Evolutionary conservation across 306 rosid species (phyloP).

Genomic region (Cicer yamashitae): DNA sequence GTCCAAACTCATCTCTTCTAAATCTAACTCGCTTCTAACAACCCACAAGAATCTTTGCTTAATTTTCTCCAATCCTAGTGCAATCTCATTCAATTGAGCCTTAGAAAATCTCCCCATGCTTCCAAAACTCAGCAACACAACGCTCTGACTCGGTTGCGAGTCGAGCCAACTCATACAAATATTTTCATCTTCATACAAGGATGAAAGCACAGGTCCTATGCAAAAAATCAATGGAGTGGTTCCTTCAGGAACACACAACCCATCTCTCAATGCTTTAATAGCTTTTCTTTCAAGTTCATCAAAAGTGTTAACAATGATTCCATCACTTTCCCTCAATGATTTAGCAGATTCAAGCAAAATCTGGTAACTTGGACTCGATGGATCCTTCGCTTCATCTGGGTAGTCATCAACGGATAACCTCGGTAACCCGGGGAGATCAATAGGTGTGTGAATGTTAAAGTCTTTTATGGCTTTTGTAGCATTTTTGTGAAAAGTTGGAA

Average conservation of each 20-base stretch:
- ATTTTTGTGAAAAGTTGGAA: conserved; percentile 38
- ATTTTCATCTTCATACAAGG: not conserved
- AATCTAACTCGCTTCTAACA: conserved; percentile 45
- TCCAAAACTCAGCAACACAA: conserved; percentile 66
- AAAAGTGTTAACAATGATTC: conserved; percentile 37
- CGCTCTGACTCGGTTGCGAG: conserved; percentile 58
- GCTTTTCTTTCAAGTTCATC: conserved; percentile 14
- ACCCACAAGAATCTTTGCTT: conserved; percentile 67
- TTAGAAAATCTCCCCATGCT: conserved; percentile 59
- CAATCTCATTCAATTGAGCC: conserved; percentile 56
- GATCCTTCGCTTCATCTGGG: conserved; percentile 3
- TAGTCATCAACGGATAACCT: not conserved
- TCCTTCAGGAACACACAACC: conserved; percentile 34
- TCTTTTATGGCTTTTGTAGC: conserved; percentile 39
- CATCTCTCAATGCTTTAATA: conserved; percentile 39
- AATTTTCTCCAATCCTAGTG: conserved; percentile 64
- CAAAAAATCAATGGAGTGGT: conserved; percentile 41
- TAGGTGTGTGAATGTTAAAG: not conserved
- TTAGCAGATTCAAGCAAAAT: not conserved
- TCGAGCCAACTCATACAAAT: conserved; percentile 64
- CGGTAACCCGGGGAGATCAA: conserved; percentile 49
- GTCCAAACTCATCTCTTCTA: conserved; percentile 30
- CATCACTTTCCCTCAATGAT: conserved; percentile 12
- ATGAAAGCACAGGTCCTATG: conserved; percentile 51
- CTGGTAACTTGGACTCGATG: not conserved